A percentile compares a stretch with the other conserved stretches of the same genome.
Conservation (phyloP, 2,329 filamentous ascomycete genomes). For the Arthroderma uncinatum region DNA sequence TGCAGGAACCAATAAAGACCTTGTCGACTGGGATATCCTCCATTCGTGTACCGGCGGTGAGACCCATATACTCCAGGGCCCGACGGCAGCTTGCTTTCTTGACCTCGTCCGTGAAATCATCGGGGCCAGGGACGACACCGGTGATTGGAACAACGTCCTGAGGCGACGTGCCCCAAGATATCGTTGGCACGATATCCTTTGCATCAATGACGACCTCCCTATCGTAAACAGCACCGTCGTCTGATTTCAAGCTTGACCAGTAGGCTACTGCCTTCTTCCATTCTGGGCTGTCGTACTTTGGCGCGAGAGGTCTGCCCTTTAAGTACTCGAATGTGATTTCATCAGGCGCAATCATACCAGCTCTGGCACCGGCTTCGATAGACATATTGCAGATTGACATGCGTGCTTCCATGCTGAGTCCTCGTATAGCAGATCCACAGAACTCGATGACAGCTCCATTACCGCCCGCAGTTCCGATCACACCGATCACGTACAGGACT, state of each 20-base stretch:
- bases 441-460: conserved; percentile 94
- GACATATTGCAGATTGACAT: conserved; percentile 99
- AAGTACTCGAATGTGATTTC: conserved; percentile 92
- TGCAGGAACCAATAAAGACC: conserved; percentile 96
- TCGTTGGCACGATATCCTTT: conserved; percentile 84
- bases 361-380: conserved; percentile 88
- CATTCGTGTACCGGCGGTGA: conserved; percentile 76
- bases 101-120: conserved; percentile 66
- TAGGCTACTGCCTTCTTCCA: conserved; percentile 83
- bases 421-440: conserved; percentile 84
- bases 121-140: conserved; percentile 77
- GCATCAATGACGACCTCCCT: conserved; percentile 78
- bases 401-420: conserved; percentile 85
- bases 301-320: conserved; percentile 78
- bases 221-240: conserved; percentile 82
- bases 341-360: conserved; percentile 94
- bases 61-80: conserved; percentile 92
- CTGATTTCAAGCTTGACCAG: conserved; percentile 77
- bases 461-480: conserved; percentile 89
- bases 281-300: conserved; percentile 68
- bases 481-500: conserved; percentile 81
- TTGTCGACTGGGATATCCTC: conserved; percentile 89
- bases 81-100: conserved; percentile 72
- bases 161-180: conserved; percentile 94
- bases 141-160: conserved; percentile 95